These are phyloP conservation scores for Rhodomyrtus tomentosa DNA, from an alignment of 345 rosid species.

Conservation along the genomic window DNA sequence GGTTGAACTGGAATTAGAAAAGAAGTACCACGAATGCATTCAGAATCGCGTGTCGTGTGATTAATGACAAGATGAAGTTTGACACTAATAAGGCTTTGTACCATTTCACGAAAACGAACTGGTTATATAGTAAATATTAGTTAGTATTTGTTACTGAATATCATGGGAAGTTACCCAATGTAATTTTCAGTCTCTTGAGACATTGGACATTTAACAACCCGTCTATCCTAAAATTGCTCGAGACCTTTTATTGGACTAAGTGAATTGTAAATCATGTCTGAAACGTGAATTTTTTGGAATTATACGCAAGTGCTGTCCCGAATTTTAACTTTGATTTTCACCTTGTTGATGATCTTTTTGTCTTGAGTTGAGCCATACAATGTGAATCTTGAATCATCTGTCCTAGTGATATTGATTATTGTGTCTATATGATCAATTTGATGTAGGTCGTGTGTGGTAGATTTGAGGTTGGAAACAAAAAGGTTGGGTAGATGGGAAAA, in stretches of 20 bases:
- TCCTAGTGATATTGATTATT: not conserved
- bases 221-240: not conserved
- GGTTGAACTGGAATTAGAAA: not conserved
- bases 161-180: not conserved
- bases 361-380: not conserved
- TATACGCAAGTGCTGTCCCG: not conserved
- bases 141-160: not conserved
- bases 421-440: not conserved
- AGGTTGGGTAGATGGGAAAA: not conserved
- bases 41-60: not conserved
- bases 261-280: not conserved
- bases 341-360: not conserved
- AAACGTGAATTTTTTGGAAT: not conserved
- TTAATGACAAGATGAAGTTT: not conserved
- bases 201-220: not conserved
- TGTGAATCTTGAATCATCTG: not conserved
- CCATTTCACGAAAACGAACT: not conserved
- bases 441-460: not conserved
- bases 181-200: not conserved
- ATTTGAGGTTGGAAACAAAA: not conserved
- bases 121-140: not conserved
- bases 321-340: not conserved
- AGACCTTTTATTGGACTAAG: not conserved
- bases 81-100: not conserved
- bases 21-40: not conserved